These are phyloP conservation scores for Spergularia marina DNA, from an alignment of 148 eudicot genomes.

Conservation along the genomic window DNA sequence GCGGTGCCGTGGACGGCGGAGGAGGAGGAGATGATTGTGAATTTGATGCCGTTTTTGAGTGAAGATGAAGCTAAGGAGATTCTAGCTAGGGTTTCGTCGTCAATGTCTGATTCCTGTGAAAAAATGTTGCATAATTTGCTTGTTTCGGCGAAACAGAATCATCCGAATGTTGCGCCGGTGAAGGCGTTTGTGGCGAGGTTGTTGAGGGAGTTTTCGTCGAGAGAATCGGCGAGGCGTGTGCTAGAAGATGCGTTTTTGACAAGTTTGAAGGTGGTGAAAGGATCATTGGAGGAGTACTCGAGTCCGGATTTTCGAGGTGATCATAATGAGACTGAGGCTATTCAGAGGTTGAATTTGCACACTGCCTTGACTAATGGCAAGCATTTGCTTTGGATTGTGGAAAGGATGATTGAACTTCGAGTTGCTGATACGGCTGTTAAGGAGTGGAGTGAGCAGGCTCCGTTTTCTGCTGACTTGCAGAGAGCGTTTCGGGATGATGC, in stretches of 20 bases:
- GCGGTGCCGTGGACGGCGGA: conserved; percentile 95
- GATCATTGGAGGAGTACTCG: conserved; percentile 78
- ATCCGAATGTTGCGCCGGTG: conserved; percentile 70
- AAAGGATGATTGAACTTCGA: conserved; percentile 89
- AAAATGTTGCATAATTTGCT: conserved; percentile 74
- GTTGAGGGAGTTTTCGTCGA: conserved; percentile 64
- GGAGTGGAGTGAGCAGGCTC: conserved; percentile 79
- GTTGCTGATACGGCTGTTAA: conserved; percentile 78
- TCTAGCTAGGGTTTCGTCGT: conserved; percentile 62
- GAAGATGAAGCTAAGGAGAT: conserved; percentile 60
- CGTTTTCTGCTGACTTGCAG: conserved; percentile 73
- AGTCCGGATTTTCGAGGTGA: conserved; percentile 81
- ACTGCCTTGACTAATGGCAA: conserved; percentile 62
- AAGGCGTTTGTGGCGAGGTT: conserved; percentile 89
- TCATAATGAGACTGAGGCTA: conserved; percentile 80
- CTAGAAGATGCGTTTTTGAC: conserved; percentile 53
- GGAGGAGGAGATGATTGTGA: conserved; percentile 55
- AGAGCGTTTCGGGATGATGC: conserved; percentile 83
- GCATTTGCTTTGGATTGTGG: conserved; percentile 88
- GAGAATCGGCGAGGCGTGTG: conserved; percentile 59
- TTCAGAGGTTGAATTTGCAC: conserved; percentile 87
- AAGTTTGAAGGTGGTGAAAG: conserved; percentile 68
- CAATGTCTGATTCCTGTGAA: conserved; percentile 40
- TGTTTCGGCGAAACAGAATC: conserved; percentile 58
- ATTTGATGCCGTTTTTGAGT: conserved; percentile 45